Base-by-base conservation (phyloP, 2,329 filamentous ascomycete species). In the Cytospora mali region DNA sequence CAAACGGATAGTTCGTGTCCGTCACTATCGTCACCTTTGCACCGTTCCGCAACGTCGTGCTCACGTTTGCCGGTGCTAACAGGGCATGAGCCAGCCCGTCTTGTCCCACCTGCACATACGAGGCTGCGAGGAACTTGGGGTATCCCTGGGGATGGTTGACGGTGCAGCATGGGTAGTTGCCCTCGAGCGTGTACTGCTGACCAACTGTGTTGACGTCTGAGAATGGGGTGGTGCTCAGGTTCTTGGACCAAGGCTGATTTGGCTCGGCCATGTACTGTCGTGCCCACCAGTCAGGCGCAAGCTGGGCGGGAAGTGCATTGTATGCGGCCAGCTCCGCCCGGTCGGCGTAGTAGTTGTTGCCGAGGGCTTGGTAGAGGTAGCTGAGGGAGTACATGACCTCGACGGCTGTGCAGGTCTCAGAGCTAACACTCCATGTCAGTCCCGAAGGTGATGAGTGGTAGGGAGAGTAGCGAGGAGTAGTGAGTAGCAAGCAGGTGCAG, bases 1-100 rank as follows among this genome's bases (percentile, higher is more conserved):
- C 58, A 64, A 74, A 71, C 28, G 71, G 83, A 69, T 85, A 85
- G 39, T 74, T 76, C 0, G 82, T 84, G 6, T 78, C 70, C 62
- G 77, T 80, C 13, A 70, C 68, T 25, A 85, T 73, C 2, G 69
- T 75, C 16, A 84, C 77, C 48, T 61, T 48, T 21, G 73, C 65
- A 49, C 69, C 71, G 18, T 72, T 71, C 4, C 72, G 66, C 18
- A 82, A 68, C 4, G 69, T 74, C 13, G 79, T 77, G 5, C 71
- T 73, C 13, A 80, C 74, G 4, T 70, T 75, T 6, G 74, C 75
- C 1, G 84, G 82, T 6, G 77, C 75, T 5, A 86, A 76, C 3
- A 85, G 70, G 0, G 78, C 76, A 69, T 86, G 83, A 21, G 61
- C 55, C 7, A 62, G 23, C 18, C 61, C 55, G 23, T 51, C 50